A percentile compares a stretch with the other conserved stretches of the same genome.
phyloP scores from a whole-genome alignment of 2,329 filamentous ascomycete species.

The Chaetomiaceae sp. region DNA sequence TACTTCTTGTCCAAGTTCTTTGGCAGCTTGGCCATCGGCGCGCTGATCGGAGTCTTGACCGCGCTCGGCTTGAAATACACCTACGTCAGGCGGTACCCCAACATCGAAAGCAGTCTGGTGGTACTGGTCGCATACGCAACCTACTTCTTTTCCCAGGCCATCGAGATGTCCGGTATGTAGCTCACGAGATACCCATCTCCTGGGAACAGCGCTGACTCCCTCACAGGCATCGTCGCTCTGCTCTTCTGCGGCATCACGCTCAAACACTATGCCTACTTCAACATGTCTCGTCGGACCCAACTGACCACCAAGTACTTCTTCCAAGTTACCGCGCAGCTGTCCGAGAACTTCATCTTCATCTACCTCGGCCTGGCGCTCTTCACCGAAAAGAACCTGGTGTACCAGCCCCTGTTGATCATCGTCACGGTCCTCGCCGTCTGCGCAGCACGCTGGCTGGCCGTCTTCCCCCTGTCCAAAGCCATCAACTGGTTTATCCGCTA shows the following conservation, averaged over 20 bases:
- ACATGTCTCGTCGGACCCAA: slow-evolving; percentile 97
- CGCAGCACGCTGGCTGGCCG: slow-evolving; percentile 84
- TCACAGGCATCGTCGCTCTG: slow-evolving; percentile 82
- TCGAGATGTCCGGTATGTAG: slow-evolving; percentile 83
- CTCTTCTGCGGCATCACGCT: slow-evolving; percentile 97
- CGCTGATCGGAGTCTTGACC: slow-evolving; percentile 79
- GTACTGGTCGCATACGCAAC: slow-evolving; percentile 92
- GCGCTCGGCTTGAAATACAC: slow-evolving; percentile 92
- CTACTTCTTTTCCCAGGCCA: slow-evolving; percentile 96
- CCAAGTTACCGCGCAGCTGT: slow-evolving; percentile 87
- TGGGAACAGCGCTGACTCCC: too few relatives aligned
- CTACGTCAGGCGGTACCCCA: slow-evolving; percentile 83
- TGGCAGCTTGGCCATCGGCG: slow-evolving; percentile 83
- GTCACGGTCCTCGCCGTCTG: slow-evolving; percentile 90
- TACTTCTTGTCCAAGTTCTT: slow-evolving; percentile 97
- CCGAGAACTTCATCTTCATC: slow-evolving; percentile 99
- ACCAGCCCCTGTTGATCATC: slow-evolving; percentile 92
- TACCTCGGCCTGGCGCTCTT: slow-evolving; percentile 94
- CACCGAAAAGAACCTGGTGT: slow-evolving; percentile 80
- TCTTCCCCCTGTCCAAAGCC: slow-evolving; percentile 82
- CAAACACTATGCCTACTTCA: slow-evolving; percentile 99
- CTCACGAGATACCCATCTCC: too few relatives aligned
- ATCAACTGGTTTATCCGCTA: slow-evolving; percentile 95
- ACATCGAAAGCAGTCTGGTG: slow-evolving; percentile 94
- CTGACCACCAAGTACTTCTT: slow-evolving; percentile 98